Base-by-base conservation (phyloP, 1,284 basidiomycete species). In the Ceratobasidium sp. region DNA sequence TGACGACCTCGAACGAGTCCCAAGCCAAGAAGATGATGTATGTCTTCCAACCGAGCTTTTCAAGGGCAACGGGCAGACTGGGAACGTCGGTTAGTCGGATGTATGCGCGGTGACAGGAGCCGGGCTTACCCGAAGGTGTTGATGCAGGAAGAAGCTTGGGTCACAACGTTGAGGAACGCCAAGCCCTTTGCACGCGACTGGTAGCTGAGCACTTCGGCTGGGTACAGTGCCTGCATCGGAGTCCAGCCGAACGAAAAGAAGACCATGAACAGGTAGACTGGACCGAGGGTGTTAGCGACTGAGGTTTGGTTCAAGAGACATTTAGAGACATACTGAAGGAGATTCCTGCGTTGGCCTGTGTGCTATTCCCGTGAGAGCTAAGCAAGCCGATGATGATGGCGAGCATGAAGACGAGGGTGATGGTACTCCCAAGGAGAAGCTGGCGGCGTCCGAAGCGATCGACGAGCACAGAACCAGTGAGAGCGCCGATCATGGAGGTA, bases 181-280 rank as follows among this genome's bases (percentile, higher is more conserved):
- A 83, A 76, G 62, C 88, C 88, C 79, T 89, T 89, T 0, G 88
- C 87, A 76, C 88, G 83, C 22, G 84, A 85, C 79, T 89, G 85
- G 80, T 87, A 89, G 19, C 85, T 82, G 15, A 89, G 82, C 7
- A 88, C 86, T 81, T 89, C 88, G 1, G 88, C 85, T 17, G 88
- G 87, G 79, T 89, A 90, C 1, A 88, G 82, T 1, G 86, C 86
- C 84, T 89, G 88, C 83, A 89, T 86, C 0, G 88, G 86, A 2
- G 88, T 89, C 86, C 86, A 89, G 37, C 88, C 88, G 79, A 87
- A 88, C 4, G 86, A 87, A 79, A 86, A 88, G 25, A 87, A 81
- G 15, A 87, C 86, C 76, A 56, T 67, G 61, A 71, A 70, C 25
- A 62, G 25, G 43, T 69, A 76, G 59, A 62, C 70, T 73, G 19